Base-by-base conservation (phyloP, 208 protist genomes). In the Wallacemonas collosoma region DNA sequence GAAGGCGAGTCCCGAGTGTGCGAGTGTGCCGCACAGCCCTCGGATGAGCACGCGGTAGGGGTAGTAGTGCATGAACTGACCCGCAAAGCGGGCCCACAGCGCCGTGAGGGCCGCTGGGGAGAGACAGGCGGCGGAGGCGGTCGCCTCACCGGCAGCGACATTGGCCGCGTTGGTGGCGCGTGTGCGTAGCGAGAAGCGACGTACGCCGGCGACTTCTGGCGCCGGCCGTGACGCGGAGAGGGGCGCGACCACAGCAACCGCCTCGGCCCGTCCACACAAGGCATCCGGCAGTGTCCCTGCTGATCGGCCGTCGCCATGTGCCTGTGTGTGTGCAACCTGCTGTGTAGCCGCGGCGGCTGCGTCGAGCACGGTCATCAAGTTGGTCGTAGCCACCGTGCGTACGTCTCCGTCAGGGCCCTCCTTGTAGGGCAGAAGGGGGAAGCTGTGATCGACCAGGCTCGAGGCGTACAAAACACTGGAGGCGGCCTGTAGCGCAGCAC, bases 61-160 rank as follows among this genome's bases (percentile, higher is more conserved):
- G 60, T 65, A 65, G 60, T 50, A 65, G 40, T 36, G 43, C n/a
- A 65, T 12, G 7, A 65, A 12, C 12, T 15, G 11, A 6, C 41
- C 3, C 3, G 60, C 60, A 35, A 65, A 65, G 5, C 60, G 60
- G 15, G 15, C 41, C 60, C 60, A 65, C 40, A 65, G 60, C 2
- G 5, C 17, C 8, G 60, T 4, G 15, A 65, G 38, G 11, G 26
- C 60, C 4, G 3, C 40, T 0, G 60, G 41, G 7, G 60, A 8
- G 9, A 65, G 11, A 41, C 8, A 4, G 41, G 2, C 9, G 5
- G 5, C 53, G 5, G 53, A n/a, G 15, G 53, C 53, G 45, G 45
- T 12, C 45, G 45, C 45, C 6, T 50, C 45, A 50, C 12, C 45
- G 45, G 45, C 45, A 50, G 6, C 45, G 26, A 26, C 26, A 26